Base-by-base conservation (phyloP, 2,329 filamentous ascomycete species). In the Neofusicoccum sp. region DNA sequence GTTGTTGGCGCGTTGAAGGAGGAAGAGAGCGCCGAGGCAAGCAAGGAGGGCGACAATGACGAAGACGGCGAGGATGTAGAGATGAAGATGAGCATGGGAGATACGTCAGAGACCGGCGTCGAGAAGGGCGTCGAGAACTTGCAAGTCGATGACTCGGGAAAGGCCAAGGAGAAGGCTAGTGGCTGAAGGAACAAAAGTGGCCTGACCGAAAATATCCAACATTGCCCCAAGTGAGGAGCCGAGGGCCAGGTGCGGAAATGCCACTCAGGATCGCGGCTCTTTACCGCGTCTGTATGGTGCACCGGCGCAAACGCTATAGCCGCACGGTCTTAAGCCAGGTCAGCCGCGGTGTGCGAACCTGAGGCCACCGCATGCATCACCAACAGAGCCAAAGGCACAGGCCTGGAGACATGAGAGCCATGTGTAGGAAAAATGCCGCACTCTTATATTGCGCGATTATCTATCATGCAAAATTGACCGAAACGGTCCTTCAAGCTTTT, bases 81-180 rank as follows among this genome's bases (percentile, higher is more conserved):
- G 33, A 48, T 61, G 59, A 54, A 48, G 40, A 47, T 61, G 6
- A 45, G 51, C 16, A 57, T 63, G 36, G 65, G 61, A 36, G 63
- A 66, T 49, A 65, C 31, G n/a, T 61, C 51, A 44, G 60, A 65
- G 43, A 41, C 64, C 48, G 66, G 58, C 24, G 68, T 74, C 33
- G 71, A 75, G 58, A 68, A 65, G 44, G 68, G 71, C 61, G 70
- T 74, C 65, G 72, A 70, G 61, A 66, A 65, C 6, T 62, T 75
- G 64, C 63, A 66, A 24, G 31, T 58, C 24, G 47, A 53, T 36
- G 51, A 60, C 28, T 31, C 36, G 24, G 43, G 34, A 4, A 60
- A 60, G 41, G 41, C 57, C 38, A 54, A 56, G 30, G 61, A 60
- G 38, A 60, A 41, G 38, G 58, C 45, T 31, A 49, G 44, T 14